These are phyloP conservation scores for Plasmodium falciparum DNA, from an alignment of 169 alveolate genomes.

Conservation along the genomic window DNA sequence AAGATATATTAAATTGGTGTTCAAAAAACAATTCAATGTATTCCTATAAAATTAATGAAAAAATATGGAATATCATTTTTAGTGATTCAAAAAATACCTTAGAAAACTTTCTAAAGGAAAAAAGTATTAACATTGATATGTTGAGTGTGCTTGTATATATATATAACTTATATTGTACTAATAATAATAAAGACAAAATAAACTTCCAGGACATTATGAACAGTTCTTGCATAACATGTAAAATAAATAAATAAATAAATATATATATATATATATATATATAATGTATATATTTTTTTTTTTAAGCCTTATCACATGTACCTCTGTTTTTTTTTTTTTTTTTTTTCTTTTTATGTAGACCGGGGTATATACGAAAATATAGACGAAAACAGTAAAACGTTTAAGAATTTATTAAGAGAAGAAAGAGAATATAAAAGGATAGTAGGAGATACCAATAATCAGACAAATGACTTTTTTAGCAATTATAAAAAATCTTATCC, in stretches of 20 bases:
- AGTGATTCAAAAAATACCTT: slow-evolving; percentile 20
- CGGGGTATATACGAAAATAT: slow-evolving; percentile 70
- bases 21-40: slow-evolving; percentile 13
- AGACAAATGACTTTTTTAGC: slow-evolving; percentile 43
- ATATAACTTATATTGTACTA: slow-evolving; percentile 47
- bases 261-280: not conserved
- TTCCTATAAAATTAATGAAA: slow-evolving; percentile 44
- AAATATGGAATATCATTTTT: slow-evolving; percentile 32
- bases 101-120: slow-evolving; percentile 4
- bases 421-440: slow-evolving; percentile 43
- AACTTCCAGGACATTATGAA: slow-evolving; percentile 29
- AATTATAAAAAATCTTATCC: slow-evolving; percentile 61
- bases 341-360: slow-evolving; percentile 24
- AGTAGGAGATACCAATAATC: slow-evolving; percentile 17
- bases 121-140: slow-evolving; percentile 38
- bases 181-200: slow-evolving; percentile 42
- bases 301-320: too few species aligned
- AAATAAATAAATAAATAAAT: not conserved
- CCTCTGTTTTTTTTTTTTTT: not conserved
- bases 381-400: slow-evolving; percentile 36
- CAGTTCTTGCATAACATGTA: slow-evolving; percentile 63
- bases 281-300: too few species aligned
- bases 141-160: slow-evolving; percentile 27
- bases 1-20: slow-evolving; percentile 53
- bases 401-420: slow-evolving; percentile 38